A percentile compares a stretch with the other conserved stretches of the same genome.
These are phyloP conservation scores for Trypanosoma brucei DNA, from an alignment of 208 protist species.

Conservation along the genomic window DNA sequence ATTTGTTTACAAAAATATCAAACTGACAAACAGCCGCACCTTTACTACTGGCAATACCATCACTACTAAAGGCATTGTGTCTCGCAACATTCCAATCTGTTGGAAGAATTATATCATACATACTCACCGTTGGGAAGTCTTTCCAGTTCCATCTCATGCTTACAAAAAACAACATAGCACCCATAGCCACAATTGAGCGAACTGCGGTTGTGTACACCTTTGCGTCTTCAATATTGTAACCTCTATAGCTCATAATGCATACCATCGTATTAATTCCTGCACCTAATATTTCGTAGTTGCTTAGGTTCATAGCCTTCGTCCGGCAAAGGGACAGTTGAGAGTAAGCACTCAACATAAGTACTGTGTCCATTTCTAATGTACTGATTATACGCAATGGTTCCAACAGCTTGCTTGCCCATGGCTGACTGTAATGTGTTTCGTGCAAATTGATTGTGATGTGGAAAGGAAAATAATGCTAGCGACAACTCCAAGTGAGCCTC, in stretches of 20 bases:
- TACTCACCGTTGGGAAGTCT: constrained; percentile 46
- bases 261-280: constrained; percentile 99
- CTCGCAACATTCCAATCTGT: constrained; percentile 54
- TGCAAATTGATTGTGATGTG: constrained; percentile 99
- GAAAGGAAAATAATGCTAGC: constrained; percentile 98
- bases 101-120: constrained; percentile 68
- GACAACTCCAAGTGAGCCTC: constrained; percentile 86
- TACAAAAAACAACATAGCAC: constrained; percentile 91
- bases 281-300: constrained; percentile 95
- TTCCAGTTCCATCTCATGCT: constrained; percentile 82
- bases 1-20: constrained; percentile 96
- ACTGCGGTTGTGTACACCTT: constrained; percentile 96
- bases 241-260: constrained; percentile 99
- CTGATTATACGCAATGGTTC: constrained; percentile 94
- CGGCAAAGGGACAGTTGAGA: constrained; percentile 97
- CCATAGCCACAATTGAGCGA: constrained; percentile 97
- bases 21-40: constrained; percentile 82
- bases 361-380: constrained; percentile 96
- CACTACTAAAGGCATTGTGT: constrained; percentile 86
- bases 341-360: constrained; percentile 98
- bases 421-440: constrained; percentile 99
- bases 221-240: constrained; percentile 99
- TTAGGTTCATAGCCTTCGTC: constrained; percentile 95
- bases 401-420: constrained; percentile 99
- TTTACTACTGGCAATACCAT: constrained; percentile 89